Conservation (phyloP, 2,329 filamentous ascomycete species). For the Colletotrichum salicis region DNA sequence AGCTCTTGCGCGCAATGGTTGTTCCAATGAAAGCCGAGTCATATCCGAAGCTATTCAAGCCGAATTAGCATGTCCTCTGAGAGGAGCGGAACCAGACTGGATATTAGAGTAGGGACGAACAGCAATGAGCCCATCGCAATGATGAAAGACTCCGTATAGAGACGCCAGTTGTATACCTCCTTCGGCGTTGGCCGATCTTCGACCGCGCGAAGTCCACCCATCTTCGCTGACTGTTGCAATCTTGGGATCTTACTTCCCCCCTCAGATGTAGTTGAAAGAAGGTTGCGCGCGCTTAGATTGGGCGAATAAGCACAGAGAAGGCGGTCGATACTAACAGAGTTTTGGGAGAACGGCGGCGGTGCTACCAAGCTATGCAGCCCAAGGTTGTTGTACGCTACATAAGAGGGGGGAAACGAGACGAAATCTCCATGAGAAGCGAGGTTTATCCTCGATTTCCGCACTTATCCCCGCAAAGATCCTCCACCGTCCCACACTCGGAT, state of each 20-base stretch:
- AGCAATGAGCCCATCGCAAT: constrained; percentile 59
- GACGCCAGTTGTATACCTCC: constrained; percentile 64
- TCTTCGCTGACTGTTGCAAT: constrained; percentile 10
- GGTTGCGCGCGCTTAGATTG: neutral
- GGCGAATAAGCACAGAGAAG: neutral
- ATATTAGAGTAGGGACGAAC: constrained; percentile 38
- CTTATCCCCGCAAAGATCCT: constrained; percentile 25
- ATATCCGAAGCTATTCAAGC: constrained; percentile 57
- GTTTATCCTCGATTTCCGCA: constrained; percentile 23
- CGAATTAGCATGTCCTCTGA: neutral
- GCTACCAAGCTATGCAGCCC: neutral
- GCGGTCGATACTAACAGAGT: neutral
- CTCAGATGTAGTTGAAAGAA: neutral
- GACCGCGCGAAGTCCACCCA: constrained; percentile 56
- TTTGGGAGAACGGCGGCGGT: neutral
- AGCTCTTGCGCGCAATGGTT: constrained; percentile 60
- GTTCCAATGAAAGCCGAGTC: constrained; percentile 66
- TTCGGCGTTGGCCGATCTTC: constrained; percentile 66
- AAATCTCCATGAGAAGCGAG: constrained; percentile 3
- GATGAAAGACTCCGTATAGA: constrained; percentile 59
- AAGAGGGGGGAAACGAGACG: neutral
- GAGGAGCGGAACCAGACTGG: too few species aligned
- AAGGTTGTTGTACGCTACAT: neutral
- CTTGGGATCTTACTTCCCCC: too few species aligned
- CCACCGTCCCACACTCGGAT: constrained; percentile 11